phyloP scores from a whole-genome alignment of 2,329 filamentous ascomycete species.

The Allantophomopsis lycopodina region DNA sequence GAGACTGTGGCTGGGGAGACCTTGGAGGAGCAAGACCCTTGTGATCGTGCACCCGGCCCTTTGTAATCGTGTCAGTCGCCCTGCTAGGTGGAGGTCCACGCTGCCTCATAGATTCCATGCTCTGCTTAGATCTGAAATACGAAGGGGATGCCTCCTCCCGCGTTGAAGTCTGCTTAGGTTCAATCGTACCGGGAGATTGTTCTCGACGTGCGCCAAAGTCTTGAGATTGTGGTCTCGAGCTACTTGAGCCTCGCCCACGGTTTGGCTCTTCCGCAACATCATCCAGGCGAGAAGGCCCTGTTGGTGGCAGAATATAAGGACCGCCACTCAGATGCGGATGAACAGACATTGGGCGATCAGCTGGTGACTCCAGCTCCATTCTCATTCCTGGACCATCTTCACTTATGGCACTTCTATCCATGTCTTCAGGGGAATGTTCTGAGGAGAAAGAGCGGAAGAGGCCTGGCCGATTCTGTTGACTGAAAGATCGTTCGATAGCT shows the following conservation, averaged over 20 bases:
- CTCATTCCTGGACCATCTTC: constrained; percentile 23
- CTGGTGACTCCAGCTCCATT: constrained; percentile 38
- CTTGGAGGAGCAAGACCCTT: constrained; percentile 28
- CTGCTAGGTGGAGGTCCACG: constrained; percentile 6
- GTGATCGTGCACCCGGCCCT: constrained; percentile 19
- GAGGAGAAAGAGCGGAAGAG: constrained; percentile 68
- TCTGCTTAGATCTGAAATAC: constrained; percentile 9
- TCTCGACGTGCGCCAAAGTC: constrained; percentile 40
- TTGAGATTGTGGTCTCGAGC: constrained; percentile 3
- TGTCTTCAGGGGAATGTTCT: constrained; percentile 28
- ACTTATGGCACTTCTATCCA: neutral
- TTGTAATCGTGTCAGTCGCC: constrained; percentile 10
- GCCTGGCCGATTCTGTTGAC: constrained; percentile 58
- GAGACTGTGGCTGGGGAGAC: constrained; percentile 22
- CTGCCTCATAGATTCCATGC: constrained; percentile 14
- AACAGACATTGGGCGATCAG: constrained; percentile 53
- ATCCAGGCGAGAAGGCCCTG: constrained; percentile 5
- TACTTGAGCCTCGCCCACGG: constrained; percentile 10
- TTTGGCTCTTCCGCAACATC: constrained; percentile 10
- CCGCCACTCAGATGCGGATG: constrained; percentile 54
- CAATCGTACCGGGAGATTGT: constrained; percentile 40
- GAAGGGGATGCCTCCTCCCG: constrained; percentile 4
- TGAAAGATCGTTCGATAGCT: constrained; percentile 67
- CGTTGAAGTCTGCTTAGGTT: constrained; percentile 12
- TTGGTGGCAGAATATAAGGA: constrained; percentile 3